Evolutionary conservation across 2,329 filamentous ascomycete species (phyloP), one percentile per base, ranked within the genome.

Genomic region (Elsinoe australis): DNA sequence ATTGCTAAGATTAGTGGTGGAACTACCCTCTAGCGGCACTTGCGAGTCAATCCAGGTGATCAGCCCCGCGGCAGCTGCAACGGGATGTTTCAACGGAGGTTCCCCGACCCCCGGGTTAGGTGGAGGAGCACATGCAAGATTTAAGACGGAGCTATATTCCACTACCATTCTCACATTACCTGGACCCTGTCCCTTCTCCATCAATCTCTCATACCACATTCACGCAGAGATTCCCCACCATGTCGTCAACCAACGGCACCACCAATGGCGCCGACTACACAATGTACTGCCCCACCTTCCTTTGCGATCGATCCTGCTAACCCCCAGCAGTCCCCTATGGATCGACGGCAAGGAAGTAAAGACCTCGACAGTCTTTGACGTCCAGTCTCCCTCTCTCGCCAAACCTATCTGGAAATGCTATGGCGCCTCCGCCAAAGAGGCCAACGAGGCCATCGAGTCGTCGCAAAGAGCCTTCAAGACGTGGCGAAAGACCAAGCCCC

Each of bases 391-490:
- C 2, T 57, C 63, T 3, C 70, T 70, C 42, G 56, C 76, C 61
- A 55, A 75, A 59, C 55, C 74, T 9, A 58, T 76, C 32, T 67
- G 79, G 56, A 69, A 76, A 54, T 69, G 71, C 52, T 76, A 74
- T 51, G 70, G 72, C 34, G 78, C 75, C 28, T 77, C 78, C 2
- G 69, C 75, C 36, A 62, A 69, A 3, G 71, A 80, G 54, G 74
- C 76, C 41, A 66, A 70, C 7, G 70, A 76, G 51, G 80, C 80
- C 15, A 65, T 74, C n/a, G 64, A 66, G 5, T 75, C 80, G 14
- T 84, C 85, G 0, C 70, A 78, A 17, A 70, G 71, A 14, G 85
- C 85, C 1, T 82, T 85, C 62, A 74, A 73, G 31, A 66, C 71
- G 49, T 94, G 87, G 87, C 72, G 74, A 31, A 75, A 74, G 54